Conservation (phyloP, 768 basidiomycete genomes). For the Boletus subcaerulescens region DNA sequence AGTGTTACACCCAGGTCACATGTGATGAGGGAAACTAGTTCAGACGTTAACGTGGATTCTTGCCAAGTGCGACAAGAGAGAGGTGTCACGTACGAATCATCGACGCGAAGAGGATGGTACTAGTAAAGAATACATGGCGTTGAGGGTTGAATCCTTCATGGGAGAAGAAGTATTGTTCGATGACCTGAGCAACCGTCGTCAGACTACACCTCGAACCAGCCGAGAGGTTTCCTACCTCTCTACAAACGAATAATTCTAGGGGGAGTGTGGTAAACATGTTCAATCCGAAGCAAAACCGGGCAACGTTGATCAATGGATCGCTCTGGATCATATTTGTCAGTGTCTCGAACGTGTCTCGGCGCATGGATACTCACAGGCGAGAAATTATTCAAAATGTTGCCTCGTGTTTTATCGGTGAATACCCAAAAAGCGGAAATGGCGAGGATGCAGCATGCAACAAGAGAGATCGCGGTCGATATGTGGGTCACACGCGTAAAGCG, state of each 20-base stretch:
- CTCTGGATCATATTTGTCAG: slow-evolving; percentile 39
- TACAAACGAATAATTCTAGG: slow-evolving; percentile 93
- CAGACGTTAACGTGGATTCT: not conserved
- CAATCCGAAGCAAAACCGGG: slow-evolving; percentile 88
- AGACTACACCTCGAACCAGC: not conserved
- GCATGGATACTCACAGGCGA: slow-evolving; percentile 47
- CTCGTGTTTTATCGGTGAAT: slow-evolving; percentile 88
- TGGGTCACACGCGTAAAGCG: slow-evolving; percentile 92
- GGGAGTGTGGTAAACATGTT: slow-evolving; percentile 99
- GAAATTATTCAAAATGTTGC: slow-evolving; percentile 98
- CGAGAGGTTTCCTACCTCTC: slow-evolving; percentile 59
- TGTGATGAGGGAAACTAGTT: slow-evolving; percentile 80
- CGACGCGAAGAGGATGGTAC: slow-evolving; percentile 72
- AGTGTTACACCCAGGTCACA: slow-evolving; percentile 98
- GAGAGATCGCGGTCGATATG: slow-evolving; percentile 79
- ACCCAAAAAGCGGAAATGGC: slow-evolving; percentile 84
- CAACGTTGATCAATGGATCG: slow-evolving; percentile 91
- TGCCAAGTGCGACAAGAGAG: not conserved
- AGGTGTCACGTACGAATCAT: slow-evolving; percentile 63
- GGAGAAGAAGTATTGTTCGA: slow-evolving; percentile 95
- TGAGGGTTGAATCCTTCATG: slow-evolving; percentile 78
- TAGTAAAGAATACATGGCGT: slow-evolving; percentile 90
- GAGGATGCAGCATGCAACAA: slow-evolving; percentile 81
- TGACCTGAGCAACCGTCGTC: slow-evolving; percentile 51
- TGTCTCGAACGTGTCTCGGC: not conserved